phyloP scores from a whole-genome alignment of 2,329 filamentous ascomycete species.

The Berkeleyomyces basicola region DNA sequence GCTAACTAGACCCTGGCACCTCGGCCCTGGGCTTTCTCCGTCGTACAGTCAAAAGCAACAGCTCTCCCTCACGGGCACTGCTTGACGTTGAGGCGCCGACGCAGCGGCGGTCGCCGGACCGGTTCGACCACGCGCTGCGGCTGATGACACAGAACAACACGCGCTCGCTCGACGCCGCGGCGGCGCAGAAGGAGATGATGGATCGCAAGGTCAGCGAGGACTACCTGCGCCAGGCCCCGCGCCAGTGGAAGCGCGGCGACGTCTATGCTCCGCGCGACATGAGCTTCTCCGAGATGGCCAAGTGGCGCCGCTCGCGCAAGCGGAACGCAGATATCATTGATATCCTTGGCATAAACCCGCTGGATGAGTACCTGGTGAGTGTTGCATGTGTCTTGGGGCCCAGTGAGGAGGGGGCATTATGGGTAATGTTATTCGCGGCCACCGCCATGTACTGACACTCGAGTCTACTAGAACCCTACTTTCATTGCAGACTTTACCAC shows the following conservation, averaged over 20 bases:
- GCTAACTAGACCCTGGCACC: too few relatives aligned
- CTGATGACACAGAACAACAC: conserved; percentile 16
- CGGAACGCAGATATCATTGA: conserved; percentile 60
- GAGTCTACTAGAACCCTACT: conserved; percentile 60
- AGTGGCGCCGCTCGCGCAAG: conserved; percentile 50
- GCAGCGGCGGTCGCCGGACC: conserved; percentile 14
- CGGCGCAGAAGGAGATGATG: conserved; percentile 16
- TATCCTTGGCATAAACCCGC: conserved; percentile 58
- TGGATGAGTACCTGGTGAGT: conserved; percentile 73
- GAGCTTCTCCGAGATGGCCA: conserved; percentile 57
- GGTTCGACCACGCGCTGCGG: conserved; percentile 13
- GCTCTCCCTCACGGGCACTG: conserved; percentile 15
- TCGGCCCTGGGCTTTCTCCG: too few relatives aligned
- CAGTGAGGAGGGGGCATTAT: neutral
- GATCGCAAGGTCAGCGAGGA: conserved; percentile 28
- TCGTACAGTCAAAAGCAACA: neutral
- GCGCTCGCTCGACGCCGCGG: conserved; percentile 11
- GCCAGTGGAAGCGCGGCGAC: conserved; percentile 62
- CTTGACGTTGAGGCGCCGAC: conserved; percentile 11
- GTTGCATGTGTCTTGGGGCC: neutral
- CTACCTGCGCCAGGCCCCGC: conserved; percentile 46
- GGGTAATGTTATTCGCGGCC: neutral
- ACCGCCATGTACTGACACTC: neutral
- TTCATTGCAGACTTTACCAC: conserved; percentile 83
- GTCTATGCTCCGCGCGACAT: conserved; percentile 85